These are phyloP conservation scores for Flaveria ramosissima DNA, from an alignment of 129 eudicot species.

Conservation along the genomic window DNA sequence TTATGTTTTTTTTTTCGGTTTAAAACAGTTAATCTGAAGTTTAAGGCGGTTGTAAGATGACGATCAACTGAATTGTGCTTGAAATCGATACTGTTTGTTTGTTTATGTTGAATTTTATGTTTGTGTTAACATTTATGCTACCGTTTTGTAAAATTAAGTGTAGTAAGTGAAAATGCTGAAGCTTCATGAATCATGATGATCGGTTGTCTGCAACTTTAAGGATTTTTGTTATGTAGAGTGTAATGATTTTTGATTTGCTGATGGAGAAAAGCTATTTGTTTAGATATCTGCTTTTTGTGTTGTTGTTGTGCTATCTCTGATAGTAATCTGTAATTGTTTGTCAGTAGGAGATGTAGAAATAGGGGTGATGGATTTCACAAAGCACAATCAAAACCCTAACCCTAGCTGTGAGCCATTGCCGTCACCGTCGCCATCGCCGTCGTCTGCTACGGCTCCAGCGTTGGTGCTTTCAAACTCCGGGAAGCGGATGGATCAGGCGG, in stretches of 20 bases:
- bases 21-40: neutral
- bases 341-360: slow-evolving; percentile 40
- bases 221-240: too few species aligned
- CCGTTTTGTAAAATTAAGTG: neutral
- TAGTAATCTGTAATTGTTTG: slow-evolving; percentile 5
- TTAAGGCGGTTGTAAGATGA: slow-evolving; percentile 7
- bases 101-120: slow-evolving; percentile 9
- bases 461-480: slow-evolving; percentile 77
- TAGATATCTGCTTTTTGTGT: neutral
- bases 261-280: neutral
- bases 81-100: neutral
- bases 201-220: too few species aligned
- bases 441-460: slow-evolving; percentile 66
- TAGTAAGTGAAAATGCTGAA: slow-evolving; percentile 13
- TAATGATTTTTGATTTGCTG: neutral
- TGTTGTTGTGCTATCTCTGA: neutral
- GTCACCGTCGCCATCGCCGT: slow-evolving; percentile 63
- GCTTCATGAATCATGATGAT: neutral
- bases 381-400: slow-evolving; percentile 26
- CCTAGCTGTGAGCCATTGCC: slow-evolving; percentile 37
- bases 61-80: slow-evolving; percentile 11
- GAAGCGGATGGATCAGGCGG: slow-evolving; percentile 78
- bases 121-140: neutral
- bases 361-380: slow-evolving; percentile 34
- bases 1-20: slow-evolving; percentile 2